phyloP scores from a whole-genome alignment of 371 early-diverging fungal genomes.

The Capillidium heterosporum region DNA sequence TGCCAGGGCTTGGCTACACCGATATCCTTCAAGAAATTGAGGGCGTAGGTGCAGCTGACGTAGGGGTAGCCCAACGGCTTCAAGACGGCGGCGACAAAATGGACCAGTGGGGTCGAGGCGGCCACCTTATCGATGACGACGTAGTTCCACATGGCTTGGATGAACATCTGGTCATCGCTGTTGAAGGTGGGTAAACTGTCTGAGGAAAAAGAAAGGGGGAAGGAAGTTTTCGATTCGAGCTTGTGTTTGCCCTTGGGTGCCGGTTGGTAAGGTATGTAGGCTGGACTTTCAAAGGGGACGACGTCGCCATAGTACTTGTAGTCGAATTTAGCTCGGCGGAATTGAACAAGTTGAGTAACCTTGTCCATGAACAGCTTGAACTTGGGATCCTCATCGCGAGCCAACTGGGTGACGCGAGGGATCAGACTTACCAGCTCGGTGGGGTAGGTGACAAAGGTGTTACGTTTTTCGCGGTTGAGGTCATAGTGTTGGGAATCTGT shows the following conservation, averaged over 20 bases:
- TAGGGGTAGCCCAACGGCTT: slow-evolving; percentile 4
- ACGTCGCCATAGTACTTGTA: background rate
- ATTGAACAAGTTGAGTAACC: background rate
- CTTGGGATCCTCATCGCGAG: too few species aligned
- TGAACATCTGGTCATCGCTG: background rate
- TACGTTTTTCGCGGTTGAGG: background rate
- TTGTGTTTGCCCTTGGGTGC: background rate
- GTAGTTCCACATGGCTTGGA: background rate
- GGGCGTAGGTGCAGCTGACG: background rate
- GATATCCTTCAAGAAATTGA: slow-evolving; percentile 1
- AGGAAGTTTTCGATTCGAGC: too few species aligned
- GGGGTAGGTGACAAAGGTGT: background rate
- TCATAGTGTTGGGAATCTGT: background rate
- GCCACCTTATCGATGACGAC: background rate
- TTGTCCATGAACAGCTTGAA: background rate
- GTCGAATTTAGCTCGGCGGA: background rate
- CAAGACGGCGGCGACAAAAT: background rate
- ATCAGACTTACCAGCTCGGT: background rate
- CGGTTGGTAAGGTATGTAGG: background rate
- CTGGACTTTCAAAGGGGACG: background rate
- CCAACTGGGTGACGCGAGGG: background rate
- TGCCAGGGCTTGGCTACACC: background rate
- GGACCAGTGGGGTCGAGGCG: background rate
- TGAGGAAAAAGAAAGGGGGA: background rate
- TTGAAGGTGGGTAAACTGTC: background rate